These are phyloP conservation scores for Sphagnum fallax DNA, from an alignment of 228 moss, liverwort and hornwort genomes.

Conservation along the genomic window DNA sequence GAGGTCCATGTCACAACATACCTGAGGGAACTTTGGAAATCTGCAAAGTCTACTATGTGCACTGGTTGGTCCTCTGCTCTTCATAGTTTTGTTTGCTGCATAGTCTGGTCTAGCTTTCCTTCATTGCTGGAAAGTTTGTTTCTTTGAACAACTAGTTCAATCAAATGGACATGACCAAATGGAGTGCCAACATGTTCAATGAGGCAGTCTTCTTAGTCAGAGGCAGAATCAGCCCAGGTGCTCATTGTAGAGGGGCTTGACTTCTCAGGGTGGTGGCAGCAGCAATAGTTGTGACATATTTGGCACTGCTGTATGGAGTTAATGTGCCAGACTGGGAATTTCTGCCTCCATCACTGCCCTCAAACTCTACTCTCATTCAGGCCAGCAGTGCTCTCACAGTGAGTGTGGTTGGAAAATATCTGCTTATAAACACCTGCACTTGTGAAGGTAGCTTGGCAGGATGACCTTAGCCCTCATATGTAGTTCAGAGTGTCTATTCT, in stretches of 20 bases:
- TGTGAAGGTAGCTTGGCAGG: no score
- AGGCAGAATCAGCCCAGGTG: background rate
- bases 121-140: no score
- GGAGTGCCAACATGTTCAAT: no score
- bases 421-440: no score
- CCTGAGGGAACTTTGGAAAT: slow-evolving; percentile 15
- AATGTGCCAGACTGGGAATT: slow-evolving; percentile 53
- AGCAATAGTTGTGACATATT: slow-evolving; percentile 27
- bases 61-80: slow-evolving; percentile 25
- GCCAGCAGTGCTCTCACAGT: background rate
- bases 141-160: no score
- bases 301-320: slow-evolving; percentile 29
- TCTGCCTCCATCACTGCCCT: slow-evolving; percentile 2
- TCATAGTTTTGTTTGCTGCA: no score
- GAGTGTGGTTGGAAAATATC: background rate
- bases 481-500: no score
- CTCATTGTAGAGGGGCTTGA: slow-evolving; percentile 12
- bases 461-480: no score
- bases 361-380: slow-evolving; percentile 3
- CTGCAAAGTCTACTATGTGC: slow-evolving; percentile 29
- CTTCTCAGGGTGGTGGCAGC: slow-evolving; percentile 53
- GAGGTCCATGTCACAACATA: slow-evolving; percentile 5
- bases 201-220: no score
- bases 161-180: no score
- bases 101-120: no score